These are phyloP conservation scores for Jaltomata sinuosa DNA, from an alignment of 257 asterid species.

Conservation along the genomic window DNA sequence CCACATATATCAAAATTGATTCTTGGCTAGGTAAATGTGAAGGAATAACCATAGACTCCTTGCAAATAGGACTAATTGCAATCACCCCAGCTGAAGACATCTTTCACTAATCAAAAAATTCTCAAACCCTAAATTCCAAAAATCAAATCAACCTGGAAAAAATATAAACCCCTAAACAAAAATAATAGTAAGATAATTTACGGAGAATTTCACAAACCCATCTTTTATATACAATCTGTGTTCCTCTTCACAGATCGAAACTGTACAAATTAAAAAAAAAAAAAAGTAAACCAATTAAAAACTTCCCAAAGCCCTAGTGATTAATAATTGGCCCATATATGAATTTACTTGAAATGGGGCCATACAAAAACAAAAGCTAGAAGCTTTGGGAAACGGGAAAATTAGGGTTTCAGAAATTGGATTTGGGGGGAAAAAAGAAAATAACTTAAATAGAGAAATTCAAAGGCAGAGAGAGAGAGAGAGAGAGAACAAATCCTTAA, in stretches of 20 bases:
- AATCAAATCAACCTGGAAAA: constrained; percentile 11
- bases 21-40: constrained; percentile 44
- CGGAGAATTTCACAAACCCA: constrained; percentile 10
- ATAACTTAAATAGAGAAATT: constrained; percentile 10
- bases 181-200: neutral
- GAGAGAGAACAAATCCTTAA: constrained; percentile 15
- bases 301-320: constrained; percentile 40
- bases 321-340: constrained; percentile 29
- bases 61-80: constrained; percentile 38
- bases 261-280: constrained; percentile 13
- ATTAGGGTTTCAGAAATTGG: constrained; percentile 9
- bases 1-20: constrained; percentile 43
- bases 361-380: neutral
- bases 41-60: constrained; percentile 32
- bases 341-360: neutral
- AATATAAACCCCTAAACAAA: constrained; percentile 9
- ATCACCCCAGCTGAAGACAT: constrained; percentile 83
- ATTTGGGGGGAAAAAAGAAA: neutral
- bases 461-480: neutral
- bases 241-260: constrained; percentile 2
- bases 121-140: constrained; percentile 12
- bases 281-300: neutral
- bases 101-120: constrained; percentile 16
- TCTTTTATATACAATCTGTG: constrained; percentile 11
- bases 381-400: constrained; percentile 2